Evolutionary conservation across 176 grass and related monocot species (phyloP).

Genomic region (Musa schizocarpa): DNA sequence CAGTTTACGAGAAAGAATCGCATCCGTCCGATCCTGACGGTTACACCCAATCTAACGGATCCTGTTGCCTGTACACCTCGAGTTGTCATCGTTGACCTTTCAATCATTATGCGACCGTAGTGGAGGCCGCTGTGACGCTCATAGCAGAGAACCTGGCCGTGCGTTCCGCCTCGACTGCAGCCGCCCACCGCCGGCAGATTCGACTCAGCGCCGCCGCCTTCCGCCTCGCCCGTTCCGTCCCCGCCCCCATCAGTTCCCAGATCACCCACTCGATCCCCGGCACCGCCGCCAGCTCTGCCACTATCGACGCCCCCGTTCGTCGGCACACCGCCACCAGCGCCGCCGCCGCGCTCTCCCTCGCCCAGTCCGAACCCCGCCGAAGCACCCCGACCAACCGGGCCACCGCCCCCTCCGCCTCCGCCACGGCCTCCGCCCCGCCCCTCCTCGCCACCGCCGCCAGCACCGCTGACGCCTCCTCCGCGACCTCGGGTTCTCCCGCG

Average conservation of each 20-base stretch:
- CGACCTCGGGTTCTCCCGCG: slow-evolving; percentile 38
- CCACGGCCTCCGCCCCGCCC: slow-evolving; percentile 70
- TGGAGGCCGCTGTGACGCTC: not conserved
- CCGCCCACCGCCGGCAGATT: slow-evolving; percentile 59
- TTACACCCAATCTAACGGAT: too few relatives aligned
- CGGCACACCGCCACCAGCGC: slow-evolving; percentile 74
- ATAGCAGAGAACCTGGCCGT: too few relatives aligned
- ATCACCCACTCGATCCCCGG: slow-evolving; percentile 78
- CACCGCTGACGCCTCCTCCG: slow-evolving; percentile 34
- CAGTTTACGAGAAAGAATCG: not conserved
- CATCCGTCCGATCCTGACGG: not conserved
- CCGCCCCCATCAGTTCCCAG: slow-evolving; percentile 84
- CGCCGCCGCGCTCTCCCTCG: slow-evolving; percentile 46
- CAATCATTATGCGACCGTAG: slow-evolving; percentile 35
- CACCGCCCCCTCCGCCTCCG: slow-evolving; percentile 26
- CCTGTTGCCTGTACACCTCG: too few relatives aligned
- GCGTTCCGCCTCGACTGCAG: slow-evolving; percentile 9
- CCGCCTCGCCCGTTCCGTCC: slow-evolving; percentile 56
- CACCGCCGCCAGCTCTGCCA: slow-evolving; percentile 47
- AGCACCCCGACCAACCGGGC: slow-evolving; percentile 40
- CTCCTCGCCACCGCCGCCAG: slow-evolving; percentile 70
- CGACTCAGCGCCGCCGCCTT: slow-evolving; percentile 86
- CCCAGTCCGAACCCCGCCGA: slow-evolving; percentile 42
- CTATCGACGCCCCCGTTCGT: slow-evolving; percentile 32
- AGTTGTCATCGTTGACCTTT: too few relatives aligned